These are phyloP conservation scores for Xylaria sp. DNA, from an alignment of 2,329 filamentous ascomycete species.

Conservation along the genomic window DNA sequence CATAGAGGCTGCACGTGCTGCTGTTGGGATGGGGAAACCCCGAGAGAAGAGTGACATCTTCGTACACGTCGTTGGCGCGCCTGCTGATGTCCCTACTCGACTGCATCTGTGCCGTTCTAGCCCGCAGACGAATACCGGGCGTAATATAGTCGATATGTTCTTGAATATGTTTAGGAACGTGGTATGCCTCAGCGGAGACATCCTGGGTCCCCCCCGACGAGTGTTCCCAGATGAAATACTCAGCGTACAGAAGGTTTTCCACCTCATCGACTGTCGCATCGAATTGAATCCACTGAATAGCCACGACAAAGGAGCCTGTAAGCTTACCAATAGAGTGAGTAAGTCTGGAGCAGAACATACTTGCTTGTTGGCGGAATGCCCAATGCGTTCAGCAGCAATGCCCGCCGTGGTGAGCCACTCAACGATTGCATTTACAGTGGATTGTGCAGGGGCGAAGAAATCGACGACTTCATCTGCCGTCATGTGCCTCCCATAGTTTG, in stretches of 20 bases:
- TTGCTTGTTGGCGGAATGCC: conserved; percentile 5
- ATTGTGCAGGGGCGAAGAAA: conserved; percentile 3
- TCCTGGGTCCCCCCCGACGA: conserved; percentile 2
- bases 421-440: conserved; percentile 1
- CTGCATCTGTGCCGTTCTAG: neutral
- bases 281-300: conserved; percentile 3
- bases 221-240: conserved; percentile 4
- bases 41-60: conserved; percentile 4
- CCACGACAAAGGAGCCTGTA: conserved; percentile 1
- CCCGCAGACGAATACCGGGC: conserved; percentile 4
- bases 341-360: conserved; percentile 2
- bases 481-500: neutral
- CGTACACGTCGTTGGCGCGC: conserved; percentile 1
- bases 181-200: neutral
- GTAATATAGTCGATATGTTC: conserved; percentile 3
- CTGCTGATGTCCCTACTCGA: neutral
- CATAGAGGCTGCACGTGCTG: neutral
- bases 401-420: conserved; percentile 3
- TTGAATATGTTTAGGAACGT: conserved; percentile 4
- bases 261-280: conserved; percentile 3
- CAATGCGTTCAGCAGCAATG: conserved; percentile 3
- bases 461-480: conserved; percentile 5
- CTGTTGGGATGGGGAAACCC: neutral
- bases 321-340: conserved; percentile 1
- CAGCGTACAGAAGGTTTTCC: neutral